Conservation (phyloP, 2,329 filamentous ascomycete species). For the Calonectria pteridis region DNA sequence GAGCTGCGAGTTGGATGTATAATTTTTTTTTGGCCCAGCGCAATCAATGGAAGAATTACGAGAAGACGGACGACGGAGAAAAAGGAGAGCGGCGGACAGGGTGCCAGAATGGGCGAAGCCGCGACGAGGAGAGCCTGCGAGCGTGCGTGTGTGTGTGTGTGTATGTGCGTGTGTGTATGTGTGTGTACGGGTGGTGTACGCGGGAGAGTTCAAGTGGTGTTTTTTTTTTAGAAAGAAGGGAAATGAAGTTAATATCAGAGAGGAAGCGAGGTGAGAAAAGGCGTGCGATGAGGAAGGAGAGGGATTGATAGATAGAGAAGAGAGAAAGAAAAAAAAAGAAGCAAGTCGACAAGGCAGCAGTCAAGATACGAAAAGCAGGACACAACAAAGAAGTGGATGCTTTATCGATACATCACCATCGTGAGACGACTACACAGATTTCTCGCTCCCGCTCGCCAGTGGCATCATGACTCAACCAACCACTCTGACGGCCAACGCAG, state of each 20-base stretch:
- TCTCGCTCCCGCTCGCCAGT: background rate
- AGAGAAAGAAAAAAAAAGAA: background rate
- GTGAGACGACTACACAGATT: background rate
- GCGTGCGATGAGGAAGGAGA: background rate
- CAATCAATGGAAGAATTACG: conserved; percentile 23
- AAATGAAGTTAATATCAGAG: conserved; percentile 1
- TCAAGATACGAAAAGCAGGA: conserved; percentile 13
- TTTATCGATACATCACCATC: conserved; percentile 4
- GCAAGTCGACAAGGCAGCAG: background rate
- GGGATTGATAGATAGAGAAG: background rate
- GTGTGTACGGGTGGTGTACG: background rate
- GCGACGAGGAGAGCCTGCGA: background rate
- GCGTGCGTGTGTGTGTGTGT: background rate
- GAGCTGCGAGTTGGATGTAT: conserved; percentile 31
- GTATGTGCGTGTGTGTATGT: background rate
- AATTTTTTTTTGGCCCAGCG: conserved; percentile 6
- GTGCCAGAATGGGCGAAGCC: background rate
- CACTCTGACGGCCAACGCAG: background rate
- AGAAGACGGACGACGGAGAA: conserved; percentile 19
- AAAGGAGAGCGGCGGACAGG: conserved; percentile 3
- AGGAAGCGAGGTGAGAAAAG: background rate
- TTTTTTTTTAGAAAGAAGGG: background rate
- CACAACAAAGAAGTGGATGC: conserved; percentile 19
- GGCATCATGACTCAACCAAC: background rate
- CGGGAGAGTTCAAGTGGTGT: background rate